phyloP scores from a whole-genome alignment of 2,329 filamentous ascomycete genomes.

The Lecanosticta acicola region DNA sequence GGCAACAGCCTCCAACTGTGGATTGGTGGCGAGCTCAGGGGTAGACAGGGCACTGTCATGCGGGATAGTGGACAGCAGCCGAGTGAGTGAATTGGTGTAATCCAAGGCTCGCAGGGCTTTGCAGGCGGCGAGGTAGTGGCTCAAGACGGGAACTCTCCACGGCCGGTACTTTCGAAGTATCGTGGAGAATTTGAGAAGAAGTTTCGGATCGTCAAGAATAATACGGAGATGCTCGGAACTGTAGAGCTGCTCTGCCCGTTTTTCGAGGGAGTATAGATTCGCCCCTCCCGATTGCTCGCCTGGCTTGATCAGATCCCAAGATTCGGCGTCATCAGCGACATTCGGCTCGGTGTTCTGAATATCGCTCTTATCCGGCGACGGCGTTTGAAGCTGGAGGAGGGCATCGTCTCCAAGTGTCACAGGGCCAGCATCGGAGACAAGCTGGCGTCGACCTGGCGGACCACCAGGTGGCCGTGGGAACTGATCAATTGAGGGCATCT shows the following conservation, averaged over 20 bases:
- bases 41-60: background rate
- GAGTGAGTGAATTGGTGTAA: slow-evolving; percentile 63
- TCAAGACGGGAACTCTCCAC: slow-evolving; percentile 12
- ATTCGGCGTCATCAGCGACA: slow-evolving; percentile 11
- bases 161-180: slow-evolving; percentile 16
- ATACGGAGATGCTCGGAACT: slow-evolving; percentile 16
- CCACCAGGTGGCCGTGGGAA: background rate
- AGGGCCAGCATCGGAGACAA: background rate
- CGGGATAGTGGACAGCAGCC: slow-evolving; percentile 50
- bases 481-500: background rate
- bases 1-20: slow-evolving; percentile 55
- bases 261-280: slow-evolving; percentile 15
- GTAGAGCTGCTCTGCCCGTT: slow-evolving; percentile 16
- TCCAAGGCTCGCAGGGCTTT: slow-evolving; percentile 66
- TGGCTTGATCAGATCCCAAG: slow-evolving; percentile 18
- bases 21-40: slow-evolving; percentile 48
- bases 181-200: slow-evolving; percentile 12
- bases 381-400: slow-evolving; percentile 15
- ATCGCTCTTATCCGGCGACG: slow-evolving; percentile 15
- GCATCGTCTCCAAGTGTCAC: slow-evolving; percentile 7
- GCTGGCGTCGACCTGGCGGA: background rate
- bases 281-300: background rate
- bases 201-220: slow-evolving; percentile 14
- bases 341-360: slow-evolving; percentile 13
- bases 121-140: slow-evolving; percentile 12